Percentiles rank a stretch among this genome's conserved stretches.
These are phyloP conservation scores for Ulota crispa DNA, from an alignment of 225 moss, liverwort and hornwort genomes.

Conservation along the genomic window DNA sequence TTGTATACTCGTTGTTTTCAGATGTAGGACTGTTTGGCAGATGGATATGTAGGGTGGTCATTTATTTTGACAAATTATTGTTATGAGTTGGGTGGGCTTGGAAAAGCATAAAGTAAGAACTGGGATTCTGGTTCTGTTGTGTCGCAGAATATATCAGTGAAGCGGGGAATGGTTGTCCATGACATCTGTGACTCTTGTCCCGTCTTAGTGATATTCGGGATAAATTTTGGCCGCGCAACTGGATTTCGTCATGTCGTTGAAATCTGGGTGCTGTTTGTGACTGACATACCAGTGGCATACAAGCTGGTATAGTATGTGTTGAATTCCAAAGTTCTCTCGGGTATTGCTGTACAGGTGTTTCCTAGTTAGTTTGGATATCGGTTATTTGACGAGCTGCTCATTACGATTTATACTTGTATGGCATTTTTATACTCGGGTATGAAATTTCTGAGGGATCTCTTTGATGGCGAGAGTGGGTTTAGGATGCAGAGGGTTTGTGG, in stretches of 20 bases:
- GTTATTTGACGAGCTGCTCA: background rate
- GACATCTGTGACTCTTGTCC: background rate
- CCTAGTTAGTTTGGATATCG: background rate
- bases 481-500: background rate
- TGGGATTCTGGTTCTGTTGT: background rate
- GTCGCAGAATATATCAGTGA: too few relatives aligned
- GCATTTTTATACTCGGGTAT: background rate
- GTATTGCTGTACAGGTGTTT: background rate
- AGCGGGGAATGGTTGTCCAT: background rate
- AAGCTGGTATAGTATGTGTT: background rate
- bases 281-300: background rate
- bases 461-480: background rate
- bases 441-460: background rate
- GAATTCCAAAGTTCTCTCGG: background rate
- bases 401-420: background rate
- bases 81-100: conserved; percentile 6
- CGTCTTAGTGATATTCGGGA: background rate
- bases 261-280: background rate
- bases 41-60: background rate
- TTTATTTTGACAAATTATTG: background rate
- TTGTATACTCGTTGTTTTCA: conserved; percentile 12
- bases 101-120: background rate
- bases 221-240: background rate
- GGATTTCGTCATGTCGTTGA: background rate
- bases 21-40: conserved; percentile 2